Conservation (phyloP, 2,329 filamentous ascomycete species). For the Colletotrichum sidae region DNA sequence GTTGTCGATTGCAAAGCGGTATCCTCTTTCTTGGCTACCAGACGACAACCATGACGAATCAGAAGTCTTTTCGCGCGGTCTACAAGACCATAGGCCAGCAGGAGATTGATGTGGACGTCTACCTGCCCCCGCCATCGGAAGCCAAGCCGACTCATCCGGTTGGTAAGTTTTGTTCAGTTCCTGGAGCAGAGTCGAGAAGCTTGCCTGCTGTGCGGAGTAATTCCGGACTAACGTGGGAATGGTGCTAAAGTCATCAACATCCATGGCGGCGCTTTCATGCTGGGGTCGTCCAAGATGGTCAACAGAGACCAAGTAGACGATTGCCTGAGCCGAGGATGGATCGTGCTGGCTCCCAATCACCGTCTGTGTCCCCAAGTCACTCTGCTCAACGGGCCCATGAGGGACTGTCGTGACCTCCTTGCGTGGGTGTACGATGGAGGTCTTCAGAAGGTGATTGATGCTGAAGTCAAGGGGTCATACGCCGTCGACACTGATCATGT, state of each 20-base stretch:
- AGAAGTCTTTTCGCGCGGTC: conserved; percentile 39
- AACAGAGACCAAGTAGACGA: conserved; percentile 51
- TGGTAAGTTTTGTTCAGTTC: conserved; percentile 3
- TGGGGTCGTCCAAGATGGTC: conserved; percentile 52
- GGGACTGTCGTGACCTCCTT: conserved; percentile 49
- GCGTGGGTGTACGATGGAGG: conserved; percentile 48
- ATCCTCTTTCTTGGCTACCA: conserved; percentile 6
- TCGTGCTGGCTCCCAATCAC: conserved; percentile 50
- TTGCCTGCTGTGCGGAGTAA: neutral
- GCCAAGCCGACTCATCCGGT: conserved; percentile 18
- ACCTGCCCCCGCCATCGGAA: conserved; percentile 39
- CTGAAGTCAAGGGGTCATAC: conserved; percentile 20
- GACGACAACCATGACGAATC: conserved; percentile 34
- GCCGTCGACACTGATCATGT: conserved; percentile 45
- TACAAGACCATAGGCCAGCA: conserved; percentile 44
- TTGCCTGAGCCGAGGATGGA: conserved; percentile 51
- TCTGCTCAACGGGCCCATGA: conserved; percentile 46
- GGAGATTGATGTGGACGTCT: conserved; percentile 46
- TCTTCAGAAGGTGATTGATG: conserved; percentile 41
- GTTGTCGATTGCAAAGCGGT: neutral
- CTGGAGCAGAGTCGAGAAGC: too few relatives aligned
- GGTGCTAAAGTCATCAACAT: conserved; percentile 51
- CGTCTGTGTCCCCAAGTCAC: conserved; percentile 48
- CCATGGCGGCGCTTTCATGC: conserved; percentile 58
- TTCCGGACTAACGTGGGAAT: conserved; percentile 10